These are phyloP conservation scores for Trichosporon sp. DNA, from an alignment of 1,284 basidiomycete species.

Conservation along the genomic window DNA sequence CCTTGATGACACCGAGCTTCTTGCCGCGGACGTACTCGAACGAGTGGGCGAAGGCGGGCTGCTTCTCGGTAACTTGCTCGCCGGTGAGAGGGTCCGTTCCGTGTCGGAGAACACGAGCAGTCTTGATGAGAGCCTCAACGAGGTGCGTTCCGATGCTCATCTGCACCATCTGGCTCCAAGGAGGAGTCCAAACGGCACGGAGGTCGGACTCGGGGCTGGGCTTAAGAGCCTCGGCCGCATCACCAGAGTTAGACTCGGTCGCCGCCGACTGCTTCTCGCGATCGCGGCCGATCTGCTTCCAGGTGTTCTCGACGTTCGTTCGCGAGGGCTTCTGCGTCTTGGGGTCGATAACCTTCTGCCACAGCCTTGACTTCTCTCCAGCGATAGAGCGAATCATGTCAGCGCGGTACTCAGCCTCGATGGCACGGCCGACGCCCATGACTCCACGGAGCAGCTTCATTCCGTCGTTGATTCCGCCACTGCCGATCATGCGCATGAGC, in stretches of 20 bases:
- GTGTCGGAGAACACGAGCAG: conserved; percentile 69
- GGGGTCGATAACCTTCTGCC: conserved; percentile 33
- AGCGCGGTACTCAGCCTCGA: conserved; percentile 83
- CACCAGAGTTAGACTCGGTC: neutral
- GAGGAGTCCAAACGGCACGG: conserved; percentile 62
- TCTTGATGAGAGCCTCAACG: conserved; percentile 75
- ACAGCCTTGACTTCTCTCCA: conserved; percentile 35
- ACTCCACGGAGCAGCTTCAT: conserved; percentile 87
- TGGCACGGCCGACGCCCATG: conserved; percentile 72
- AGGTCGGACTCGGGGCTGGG: conserved; percentile 61
- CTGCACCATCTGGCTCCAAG: conserved; percentile 73
- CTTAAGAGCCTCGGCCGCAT: conserved; percentile 26
- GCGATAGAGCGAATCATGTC: conserved; percentile 63
- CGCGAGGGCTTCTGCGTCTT: conserved; percentile 32
- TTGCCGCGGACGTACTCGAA: conserved; percentile 92
- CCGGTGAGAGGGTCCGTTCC: conserved; percentile 49
- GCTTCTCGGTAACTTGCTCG: conserved; percentile 56
- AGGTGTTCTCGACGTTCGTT: conserved; percentile 25
- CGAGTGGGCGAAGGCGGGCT: conserved; percentile 85
- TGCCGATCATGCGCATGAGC: conserved; percentile 74
- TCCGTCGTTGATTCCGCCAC: conserved; percentile 71
- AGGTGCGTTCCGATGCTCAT: conserved; percentile 78
- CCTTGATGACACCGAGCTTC: conserved; percentile 82
- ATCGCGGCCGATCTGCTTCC: conserved; percentile 49
- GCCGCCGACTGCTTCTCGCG: conserved; percentile 52